Evolutionary conservation across 2,329 filamentous ascomycete species (phyloP).

Genomic region (Talaromyces sp.): DNA sequence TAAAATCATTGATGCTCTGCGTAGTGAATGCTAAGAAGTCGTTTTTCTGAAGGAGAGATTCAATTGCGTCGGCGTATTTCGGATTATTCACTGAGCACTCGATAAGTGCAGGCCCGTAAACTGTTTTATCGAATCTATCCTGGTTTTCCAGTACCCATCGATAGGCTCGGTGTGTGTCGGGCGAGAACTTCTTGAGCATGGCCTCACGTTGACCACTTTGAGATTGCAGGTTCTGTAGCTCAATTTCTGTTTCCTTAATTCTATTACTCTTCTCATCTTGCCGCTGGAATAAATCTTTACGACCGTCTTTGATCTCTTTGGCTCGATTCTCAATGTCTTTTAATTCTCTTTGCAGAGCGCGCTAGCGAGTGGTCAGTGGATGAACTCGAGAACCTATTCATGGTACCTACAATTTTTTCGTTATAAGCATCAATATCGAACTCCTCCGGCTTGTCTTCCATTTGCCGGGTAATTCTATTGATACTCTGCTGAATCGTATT

Average conservation of each 20-base stretch:
- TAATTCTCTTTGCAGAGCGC: conserved; percentile 49
- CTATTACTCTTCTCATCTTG: conserved; percentile 35
- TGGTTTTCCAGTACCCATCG: conserved; percentile 75
- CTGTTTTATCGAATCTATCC: conserved; percentile 65
- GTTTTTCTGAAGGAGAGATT: conserved; percentile 52
- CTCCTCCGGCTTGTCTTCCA: conserved; percentile 60
- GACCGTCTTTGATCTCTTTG: conserved; percentile 39
- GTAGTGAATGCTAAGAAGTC: conserved; percentile 66
- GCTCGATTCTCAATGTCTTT: conserved; percentile 41
- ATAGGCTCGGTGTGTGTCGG: conserved; percentile 68
- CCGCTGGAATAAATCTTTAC: conserved; percentile 29
- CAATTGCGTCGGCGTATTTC: conserved; percentile 60
- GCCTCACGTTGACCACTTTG: conserved; percentile 69
- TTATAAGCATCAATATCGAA: conserved; percentile 72
- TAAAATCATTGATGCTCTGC: conserved; percentile 72
- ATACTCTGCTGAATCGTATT: conserved; percentile 55
- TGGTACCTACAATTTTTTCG: conserved; percentile 61
- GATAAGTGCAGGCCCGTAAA: conserved; percentile 77
- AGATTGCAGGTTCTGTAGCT: conserved; percentile 64
- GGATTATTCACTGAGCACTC: conserved; percentile 75
- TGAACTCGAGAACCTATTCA: neutral
- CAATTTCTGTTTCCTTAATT: conserved; percentile 43
- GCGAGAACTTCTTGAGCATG: conserved; percentile 59
- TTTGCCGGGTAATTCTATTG: conserved; percentile 59
- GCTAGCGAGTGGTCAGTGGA: conserved; percentile 43